Evolutionary conservation across 2,329 filamentous ascomycete species (phyloP).

Genomic region (Fusarium sp.): DNA sequence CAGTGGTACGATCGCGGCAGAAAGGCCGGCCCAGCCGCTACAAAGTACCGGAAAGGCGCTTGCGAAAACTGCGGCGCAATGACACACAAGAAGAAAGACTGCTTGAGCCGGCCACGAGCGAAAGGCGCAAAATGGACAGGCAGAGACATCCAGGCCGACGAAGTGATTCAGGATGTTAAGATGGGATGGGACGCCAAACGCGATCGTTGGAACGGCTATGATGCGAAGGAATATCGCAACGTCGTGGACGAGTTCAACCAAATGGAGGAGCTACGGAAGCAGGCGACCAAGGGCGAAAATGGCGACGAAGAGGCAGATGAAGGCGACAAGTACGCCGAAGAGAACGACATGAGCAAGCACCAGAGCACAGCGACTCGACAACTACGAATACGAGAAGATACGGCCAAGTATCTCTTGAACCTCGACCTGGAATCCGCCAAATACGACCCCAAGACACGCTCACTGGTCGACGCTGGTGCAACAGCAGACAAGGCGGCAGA

Average conservation of each 20-base stretch:
- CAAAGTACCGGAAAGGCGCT: conserved; percentile 97
- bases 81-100: conserved; percentile 96
- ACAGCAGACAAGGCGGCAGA: conserved; percentile 84
- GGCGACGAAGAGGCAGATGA: conserved; percentile 69
- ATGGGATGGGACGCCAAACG: conserved; percentile 97
- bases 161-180: conserved; percentile 86
- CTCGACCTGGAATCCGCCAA: conserved; percentile 96
- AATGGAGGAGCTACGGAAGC: conserved; percentile 81
- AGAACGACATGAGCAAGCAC: conserved; percentile 95
- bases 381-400: conserved; percentile 93
- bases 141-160: conserved; percentile 93
- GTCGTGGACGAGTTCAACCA: conserved; percentile 94
- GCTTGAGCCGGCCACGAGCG: conserved; percentile 88
- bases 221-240: conserved; percentile 84
- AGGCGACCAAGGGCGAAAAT: conserved; percentile 65
- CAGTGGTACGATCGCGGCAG: conserved; percentile 96
- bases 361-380: conserved; percentile 93
- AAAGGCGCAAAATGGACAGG: conserved; percentile 94
- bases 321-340: conserved; percentile 88
- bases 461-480: conserved; percentile 88
- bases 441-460: conserved; percentile 96
- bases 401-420: conserved; percentile 95
- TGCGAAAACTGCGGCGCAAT: conserved; percentile 99
- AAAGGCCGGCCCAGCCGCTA: conserved; percentile 87
- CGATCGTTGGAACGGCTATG: conserved; percentile 99